Evolutionary conservation across 805 yeast genomes (phyloP), one percentile per base, ranked within the genome.

Genomic region (Lipomyces kockii): DNA sequence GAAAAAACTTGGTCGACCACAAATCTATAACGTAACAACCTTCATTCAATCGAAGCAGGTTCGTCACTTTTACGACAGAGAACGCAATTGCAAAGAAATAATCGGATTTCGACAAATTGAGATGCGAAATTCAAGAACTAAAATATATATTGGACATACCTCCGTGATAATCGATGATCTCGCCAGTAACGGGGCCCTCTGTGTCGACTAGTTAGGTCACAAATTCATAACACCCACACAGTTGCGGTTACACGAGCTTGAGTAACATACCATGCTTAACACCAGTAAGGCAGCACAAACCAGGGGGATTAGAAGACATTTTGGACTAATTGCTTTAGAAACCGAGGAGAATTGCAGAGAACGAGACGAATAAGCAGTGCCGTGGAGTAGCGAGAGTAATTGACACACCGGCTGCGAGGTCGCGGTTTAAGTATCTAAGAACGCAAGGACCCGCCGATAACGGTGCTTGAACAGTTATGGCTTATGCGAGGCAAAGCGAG

Each of bases 141-240:
- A 17, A 5, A 17, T 7, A 14, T n/a, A 3, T 25, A 52, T 1
- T 6, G 27, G 5, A 67, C 68, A 43, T 58, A 69, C 72, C 34
- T 63, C 72, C 72, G 66, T 69, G 72, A 66, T 57, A 69, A 65
- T 69, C 72, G 62, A 67, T 62, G 29, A 69, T 61, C 59, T 67
- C 67, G 54, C 72, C 72, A 32, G 66, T 20, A 59, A 68, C 56
- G 12, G 64, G 56, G 37, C 69, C 71, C 71, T 68, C 69, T 65
- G 58, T 20, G 39, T 43, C 49, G 20, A 37, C 14, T 37, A 11
- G 39, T 37, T 37, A 37, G 39, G 39, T 37, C 39, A 37, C 14
- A 12, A 14, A 11, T 37, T 37, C 39, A 37, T 9, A 3, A 37
- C 39, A 12, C 2, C 14, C 17, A 0, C 39, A 37, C 39, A 37